Conservation (phyloP, 495 filamentous ascomycete species). For the Aspergillus bertholletiae region DNA sequence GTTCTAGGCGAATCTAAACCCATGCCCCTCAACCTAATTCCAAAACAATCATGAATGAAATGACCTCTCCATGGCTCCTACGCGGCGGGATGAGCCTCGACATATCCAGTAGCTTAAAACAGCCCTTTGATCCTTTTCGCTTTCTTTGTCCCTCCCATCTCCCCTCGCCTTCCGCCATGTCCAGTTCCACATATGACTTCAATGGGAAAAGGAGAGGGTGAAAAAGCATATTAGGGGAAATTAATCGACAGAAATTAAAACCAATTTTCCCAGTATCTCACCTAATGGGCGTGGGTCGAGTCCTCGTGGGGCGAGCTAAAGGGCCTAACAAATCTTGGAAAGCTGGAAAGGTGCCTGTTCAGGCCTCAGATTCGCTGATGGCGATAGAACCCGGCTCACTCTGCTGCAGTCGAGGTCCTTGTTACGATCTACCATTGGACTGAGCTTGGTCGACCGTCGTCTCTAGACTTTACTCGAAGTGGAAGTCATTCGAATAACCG, state of each 20-base stretch:
- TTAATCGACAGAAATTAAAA: neutral
- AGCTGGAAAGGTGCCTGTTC: conserved; percentile 18
- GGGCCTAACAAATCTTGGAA: conserved; percentile 22
- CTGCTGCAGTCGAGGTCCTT: conserved; percentile 31
- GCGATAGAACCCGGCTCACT: conserved; percentile 21
- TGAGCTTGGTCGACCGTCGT: conserved; percentile 22
- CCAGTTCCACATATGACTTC: neutral
- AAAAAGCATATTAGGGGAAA: neutral
- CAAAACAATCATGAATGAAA: neutral
- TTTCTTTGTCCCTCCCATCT: neutral
- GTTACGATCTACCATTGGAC: conserved; percentile 35
- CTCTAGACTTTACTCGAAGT: conserved; percentile 23
- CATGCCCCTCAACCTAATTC: neutral
- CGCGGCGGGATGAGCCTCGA: neutral
- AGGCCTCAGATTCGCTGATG: conserved; percentile 29
- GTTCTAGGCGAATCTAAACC: neutral
- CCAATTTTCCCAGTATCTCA: conserved; percentile 12
- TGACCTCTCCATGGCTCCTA: neutral
- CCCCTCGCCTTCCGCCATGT: neutral
- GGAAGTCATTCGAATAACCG: conserved; percentile 13
- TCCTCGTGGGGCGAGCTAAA: conserved; percentile 22
- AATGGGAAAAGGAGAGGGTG: neutral
- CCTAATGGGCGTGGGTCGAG: conserved; percentile 16
- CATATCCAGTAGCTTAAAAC: neutral
- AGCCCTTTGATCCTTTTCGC: neutral